Conservation (phyloP, 805 yeast species). For the Priceomyces melissophilus region DNA sequence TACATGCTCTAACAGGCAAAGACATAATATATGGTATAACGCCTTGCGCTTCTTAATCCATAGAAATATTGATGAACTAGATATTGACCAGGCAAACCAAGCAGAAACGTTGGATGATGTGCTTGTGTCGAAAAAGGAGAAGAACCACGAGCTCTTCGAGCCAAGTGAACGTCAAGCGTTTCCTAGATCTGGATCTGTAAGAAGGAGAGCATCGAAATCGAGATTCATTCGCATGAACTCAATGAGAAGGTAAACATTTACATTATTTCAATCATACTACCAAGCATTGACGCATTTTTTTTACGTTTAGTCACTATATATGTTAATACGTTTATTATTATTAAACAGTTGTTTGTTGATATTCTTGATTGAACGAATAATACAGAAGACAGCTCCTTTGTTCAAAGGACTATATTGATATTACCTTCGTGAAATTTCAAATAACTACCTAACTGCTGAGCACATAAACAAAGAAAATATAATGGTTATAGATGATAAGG, state of each 20-base stretch:
- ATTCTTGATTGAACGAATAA: too few relatives aligned
- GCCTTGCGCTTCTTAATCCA: conserved; percentile 74
- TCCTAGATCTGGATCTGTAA: conserved; percentile 19
- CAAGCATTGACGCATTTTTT: too few relatives aligned
- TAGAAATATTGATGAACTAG: conserved; percentile 57
- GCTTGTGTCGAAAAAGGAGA: conserved; percentile 12
- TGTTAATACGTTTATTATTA: too few relatives aligned
- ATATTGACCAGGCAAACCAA: conserved; percentile 34
- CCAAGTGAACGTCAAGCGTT: conserved; percentile 19
- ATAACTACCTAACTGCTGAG: too few relatives aligned
- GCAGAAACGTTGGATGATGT: conserved; percentile 24
- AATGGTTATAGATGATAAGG: too few relatives aligned
- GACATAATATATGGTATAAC: conserved; percentile 90
- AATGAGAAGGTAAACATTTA: conserved; percentile 9
- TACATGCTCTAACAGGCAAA: conserved; percentile 82
- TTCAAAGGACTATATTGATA: too few relatives aligned
- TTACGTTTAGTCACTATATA: too few relatives aligned
- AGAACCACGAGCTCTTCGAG: conserved; percentile 15
- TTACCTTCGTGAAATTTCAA: too few relatives aligned
- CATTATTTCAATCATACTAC: too few relatives aligned
- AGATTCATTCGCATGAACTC: conserved; percentile 17
- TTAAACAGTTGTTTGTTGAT: too few relatives aligned
- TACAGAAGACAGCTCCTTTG: too few relatives aligned
- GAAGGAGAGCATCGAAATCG: conserved; percentile 11
- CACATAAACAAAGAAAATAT: too few relatives aligned